Percentiles rank a stretch among this genome's conserved stretches.
These are phyloP conservation scores for Eudorina sp. DNA, from an alignment of 139 green algal genomes.

Conservation along the genomic window DNA sequence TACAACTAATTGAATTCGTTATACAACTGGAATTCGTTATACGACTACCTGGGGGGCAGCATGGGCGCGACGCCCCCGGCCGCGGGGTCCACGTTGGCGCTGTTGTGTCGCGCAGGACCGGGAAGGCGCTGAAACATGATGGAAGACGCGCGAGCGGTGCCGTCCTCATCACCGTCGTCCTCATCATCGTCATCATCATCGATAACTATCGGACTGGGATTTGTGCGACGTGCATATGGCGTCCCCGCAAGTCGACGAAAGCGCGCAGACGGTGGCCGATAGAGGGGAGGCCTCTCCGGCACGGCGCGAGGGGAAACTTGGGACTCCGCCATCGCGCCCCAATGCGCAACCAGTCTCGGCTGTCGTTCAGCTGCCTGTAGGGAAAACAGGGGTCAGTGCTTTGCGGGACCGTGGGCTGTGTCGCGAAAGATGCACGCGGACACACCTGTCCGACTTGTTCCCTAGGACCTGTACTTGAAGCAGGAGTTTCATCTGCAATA, in stretches of 20 bases:
- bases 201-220: conserved; percentile 14
- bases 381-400: neutral
- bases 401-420: too few species aligned
- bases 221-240: neutral
- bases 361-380: neutral
- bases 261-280: conserved; percentile 12
- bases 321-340: neutral
- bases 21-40: too few species aligned
- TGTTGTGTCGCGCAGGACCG: neutral
- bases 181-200: conserved; percentile 18
- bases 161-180: too few species aligned
- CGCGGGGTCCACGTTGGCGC: neutral
- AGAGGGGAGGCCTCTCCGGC: neutral
- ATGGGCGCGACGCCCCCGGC: neutral
- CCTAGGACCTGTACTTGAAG: neutral
- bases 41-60: too few species aligned
- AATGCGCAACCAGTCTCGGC: neutral
- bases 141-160: neutral
- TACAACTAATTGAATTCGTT: too few species aligned
- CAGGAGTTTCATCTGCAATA: conserved; percentile 1
- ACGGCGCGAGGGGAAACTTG: neutral
- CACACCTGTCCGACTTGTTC: neutral
- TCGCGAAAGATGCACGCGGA: neutral
- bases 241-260: neutral
- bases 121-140: neutral